phyloP scores from a whole-genome alignment of 345 rosid genomes.

The Lepidium aucheri region DNA sequence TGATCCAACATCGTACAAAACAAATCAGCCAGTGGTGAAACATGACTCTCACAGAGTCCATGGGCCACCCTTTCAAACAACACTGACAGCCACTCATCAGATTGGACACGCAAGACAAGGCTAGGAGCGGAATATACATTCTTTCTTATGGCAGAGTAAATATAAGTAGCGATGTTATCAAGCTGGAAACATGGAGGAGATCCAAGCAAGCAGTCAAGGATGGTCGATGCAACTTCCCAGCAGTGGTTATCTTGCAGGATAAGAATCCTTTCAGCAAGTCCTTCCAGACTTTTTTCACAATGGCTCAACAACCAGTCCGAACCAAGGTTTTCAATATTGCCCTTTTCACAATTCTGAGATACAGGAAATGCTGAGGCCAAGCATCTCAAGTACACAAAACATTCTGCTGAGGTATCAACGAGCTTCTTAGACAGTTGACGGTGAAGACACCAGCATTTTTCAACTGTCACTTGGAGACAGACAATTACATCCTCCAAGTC shows the following conservation, averaged over 20 bases:
- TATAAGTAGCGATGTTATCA: slow-evolving; percentile 28
- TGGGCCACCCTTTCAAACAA: slow-evolving; percentile 40
- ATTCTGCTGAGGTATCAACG: slow-evolving; percentile 44
- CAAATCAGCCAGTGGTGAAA: slow-evolving; percentile 48
- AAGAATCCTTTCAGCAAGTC: slow-evolving; percentile 41
- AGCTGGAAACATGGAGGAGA: slow-evolving; percentile 42
- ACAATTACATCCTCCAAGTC: slow-evolving; percentile 41
- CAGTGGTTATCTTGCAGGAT: slow-evolving; percentile 45
- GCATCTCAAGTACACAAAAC: slow-evolving; percentile 50
- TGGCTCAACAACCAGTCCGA: slow-evolving; percentile 32
- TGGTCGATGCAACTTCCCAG: slow-evolving; percentile 64
- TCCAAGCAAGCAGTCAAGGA: slow-evolving; percentile 62
- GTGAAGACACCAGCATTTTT: slow-evolving; percentile 60
- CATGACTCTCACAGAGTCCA: slow-evolving; percentile 39
- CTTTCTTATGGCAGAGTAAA: slow-evolving; percentile 43
- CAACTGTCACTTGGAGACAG: slow-evolving; percentile 46
- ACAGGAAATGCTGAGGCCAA: slow-evolving; percentile 37
- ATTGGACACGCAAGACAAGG: slow-evolving; percentile 59
- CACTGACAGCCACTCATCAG: slow-evolving; percentile 61
- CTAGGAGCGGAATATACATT: slow-evolving; percentile 59
- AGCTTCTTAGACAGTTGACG: slow-evolving; percentile 51
- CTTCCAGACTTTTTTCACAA: slow-evolving; percentile 45
- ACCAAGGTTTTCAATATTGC: slow-evolving; percentile 22
- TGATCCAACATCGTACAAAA: slow-evolving; percentile 50
- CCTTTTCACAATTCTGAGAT: slow-evolving; percentile 31